Evolutionary conservation across 768 basidiomycete species (phyloP).

Genomic region (Rossbeevera mucosa): DNA sequence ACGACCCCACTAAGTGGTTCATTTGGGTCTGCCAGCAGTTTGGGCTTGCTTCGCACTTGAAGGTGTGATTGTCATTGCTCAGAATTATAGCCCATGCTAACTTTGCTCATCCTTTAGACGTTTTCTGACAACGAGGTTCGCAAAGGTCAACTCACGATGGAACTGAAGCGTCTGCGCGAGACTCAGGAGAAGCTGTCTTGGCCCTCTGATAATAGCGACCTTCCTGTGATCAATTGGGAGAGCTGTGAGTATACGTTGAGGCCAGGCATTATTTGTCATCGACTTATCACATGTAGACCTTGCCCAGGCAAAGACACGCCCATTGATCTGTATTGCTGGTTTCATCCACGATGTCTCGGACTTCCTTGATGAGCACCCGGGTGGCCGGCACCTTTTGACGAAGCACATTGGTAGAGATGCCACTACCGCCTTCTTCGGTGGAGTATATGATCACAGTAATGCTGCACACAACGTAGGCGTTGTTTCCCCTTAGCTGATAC

Average conservation of each 20-base stretch:
- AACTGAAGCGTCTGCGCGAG: slow-evolving; percentile 79
- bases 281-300: slow-evolving; percentile 47
- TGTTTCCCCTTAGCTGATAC: background rate
- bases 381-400: slow-evolving; percentile 78
- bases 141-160: slow-evolving; percentile 93
- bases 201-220: slow-evolving; percentile 70
- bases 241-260: slow-evolving; percentile 50
- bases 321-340: slow-evolving; percentile 81
- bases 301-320: slow-evolving; percentile 72
- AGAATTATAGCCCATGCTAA: background rate
- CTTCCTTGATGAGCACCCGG: slow-evolving; percentile 90
- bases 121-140: slow-evolving; percentile 71
- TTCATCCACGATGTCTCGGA: slow-evolving; percentile 87
- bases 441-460: slow-evolving; percentile 85
- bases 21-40: slow-evolving; percentile 47
- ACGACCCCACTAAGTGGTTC: slow-evolving; percentile 93
- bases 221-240: slow-evolving; percentile 85
- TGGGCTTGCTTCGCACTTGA: slow-evolving; percentile 55
- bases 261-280: background rate
- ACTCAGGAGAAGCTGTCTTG: slow-evolving; percentile 73
- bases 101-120: slow-evolving; percentile 15
- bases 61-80: slow-evolving; percentile 27
- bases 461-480: slow-evolving; percentile 74
- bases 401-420: slow-evolving; percentile 89
- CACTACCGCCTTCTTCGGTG: slow-evolving; percentile 92